A percentile compares a stretch with the other conserved stretches of the same genome.
Evolutionary conservation across 495 filamentous ascomycete genomes (phyloP).

Genomic region (Aspergillus baeticus): DNA sequence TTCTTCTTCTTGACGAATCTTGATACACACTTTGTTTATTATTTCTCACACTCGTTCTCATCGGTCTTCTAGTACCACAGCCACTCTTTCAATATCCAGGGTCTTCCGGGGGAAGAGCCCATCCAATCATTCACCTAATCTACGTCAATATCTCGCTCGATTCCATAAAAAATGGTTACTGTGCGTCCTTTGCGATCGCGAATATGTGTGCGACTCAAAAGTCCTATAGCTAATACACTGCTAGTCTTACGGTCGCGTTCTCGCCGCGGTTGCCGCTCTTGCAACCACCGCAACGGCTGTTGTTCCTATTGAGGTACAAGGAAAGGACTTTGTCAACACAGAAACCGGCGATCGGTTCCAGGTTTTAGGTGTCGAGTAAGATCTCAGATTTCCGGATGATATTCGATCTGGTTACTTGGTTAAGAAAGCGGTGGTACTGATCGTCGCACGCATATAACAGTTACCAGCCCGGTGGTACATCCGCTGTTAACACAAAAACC

Average conservation of each 20-base stretch:
- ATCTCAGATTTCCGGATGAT: constrained; percentile 8
- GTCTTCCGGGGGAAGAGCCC: constrained; percentile 17
- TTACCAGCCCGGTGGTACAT: constrained; percentile 88
- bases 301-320: constrained; percentile 67
- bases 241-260: constrained; percentile 34
- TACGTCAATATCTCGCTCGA: background rate
- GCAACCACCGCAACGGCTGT: constrained; percentile 63
- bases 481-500: constrained; percentile 66
- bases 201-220: background rate
- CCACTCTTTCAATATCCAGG: constrained; percentile 15
- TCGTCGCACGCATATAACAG: constrained; percentile 30
- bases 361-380: constrained; percentile 81
- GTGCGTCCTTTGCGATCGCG: constrained; percentile 4
- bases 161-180: constrained; percentile 10
- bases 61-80: constrained; percentile 1
- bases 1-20: constrained; percentile 4
- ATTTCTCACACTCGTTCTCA: constrained; percentile 13
- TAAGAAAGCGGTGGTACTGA: constrained; percentile 19
- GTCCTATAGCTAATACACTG: constrained; percentile 1
- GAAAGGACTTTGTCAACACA: constrained; percentile 80
- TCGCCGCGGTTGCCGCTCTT: constrained; percentile 42
- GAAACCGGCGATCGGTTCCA: constrained; percentile 78
- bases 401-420: constrained; percentile 18
- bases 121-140: constrained; percentile 10
- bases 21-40: background rate